Conservation (phyloP, 805 yeast species). For the Hermanozyma aechmeae region DNA sequence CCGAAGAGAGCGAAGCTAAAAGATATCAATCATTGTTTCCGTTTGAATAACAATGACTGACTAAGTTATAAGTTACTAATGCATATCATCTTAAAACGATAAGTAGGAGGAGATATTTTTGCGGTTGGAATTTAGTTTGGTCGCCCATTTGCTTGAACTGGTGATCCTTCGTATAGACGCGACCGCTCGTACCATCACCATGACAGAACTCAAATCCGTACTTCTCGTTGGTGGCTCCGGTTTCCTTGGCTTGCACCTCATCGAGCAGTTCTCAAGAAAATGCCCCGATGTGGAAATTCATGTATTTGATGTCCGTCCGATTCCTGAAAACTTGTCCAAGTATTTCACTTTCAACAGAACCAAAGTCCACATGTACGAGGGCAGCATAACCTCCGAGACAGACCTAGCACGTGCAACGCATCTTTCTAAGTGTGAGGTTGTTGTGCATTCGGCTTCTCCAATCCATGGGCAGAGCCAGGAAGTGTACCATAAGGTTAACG, state of each 20-base stretch:
- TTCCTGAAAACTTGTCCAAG: slow-evolving; percentile 62
- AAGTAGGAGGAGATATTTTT: background rate
- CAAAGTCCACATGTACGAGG: slow-evolving; percentile 55
- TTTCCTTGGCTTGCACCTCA: slow-evolving; percentile 82
- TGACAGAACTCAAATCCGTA: slow-evolving; percentile 39
- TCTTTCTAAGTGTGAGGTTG: slow-evolving; percentile 53
- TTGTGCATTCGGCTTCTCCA: slow-evolving; percentile 96
- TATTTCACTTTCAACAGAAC: slow-evolving; percentile 66
- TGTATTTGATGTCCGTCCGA: slow-evolving; percentile 86
- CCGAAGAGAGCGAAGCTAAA: background rate
- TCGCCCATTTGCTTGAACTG: background rate
- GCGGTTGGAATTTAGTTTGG: background rate
- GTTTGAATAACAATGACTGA: background rate
- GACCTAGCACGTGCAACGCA: slow-evolving; percentile 61
- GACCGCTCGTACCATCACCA: too few relatives aligned
- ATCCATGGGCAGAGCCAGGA: slow-evolving; percentile 75
- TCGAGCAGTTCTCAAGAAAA: slow-evolving; percentile 69
- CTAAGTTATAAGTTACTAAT: background rate
- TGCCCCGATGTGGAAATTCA: slow-evolving; percentile 64
- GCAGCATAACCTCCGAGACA: slow-evolving; percentile 70
- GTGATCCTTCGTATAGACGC: background rate
- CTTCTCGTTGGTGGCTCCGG: slow-evolving; percentile 95
- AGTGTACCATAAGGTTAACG: slow-evolving; percentile 83
- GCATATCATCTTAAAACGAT: background rate
- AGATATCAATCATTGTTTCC: background rate